Base-by-base conservation (phyloP, 768 basidiomycete genomes). In the Russula dissimulans region DNA sequence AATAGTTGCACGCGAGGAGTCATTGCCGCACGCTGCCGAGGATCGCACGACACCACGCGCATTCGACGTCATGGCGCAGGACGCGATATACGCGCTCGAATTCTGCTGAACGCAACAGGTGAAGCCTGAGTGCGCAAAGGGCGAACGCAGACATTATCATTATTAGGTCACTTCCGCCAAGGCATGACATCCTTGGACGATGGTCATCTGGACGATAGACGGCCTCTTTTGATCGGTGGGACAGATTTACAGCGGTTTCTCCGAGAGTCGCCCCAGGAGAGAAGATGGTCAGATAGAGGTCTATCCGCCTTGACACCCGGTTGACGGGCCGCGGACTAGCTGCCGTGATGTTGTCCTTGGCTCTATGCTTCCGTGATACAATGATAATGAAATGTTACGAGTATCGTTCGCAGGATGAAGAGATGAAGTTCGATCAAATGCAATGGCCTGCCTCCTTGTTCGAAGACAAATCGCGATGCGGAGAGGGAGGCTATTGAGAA, bases 261-360 rank as follows among this genome's bases (percentile, higher is more conserved):
- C 60, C 56, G 61, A 36, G 41, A 17, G 56, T 48, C n/a, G 56
- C 57, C 22, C 22, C 39, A 26, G 47, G 39, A 45, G 31, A 41
- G 56, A 48, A 54, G 56, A 32, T 57, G 11, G 49, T 51, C 60
- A 31, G 55, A 61, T 56, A 43, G 18, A 51, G 60, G 60, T 34
- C 49, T 15, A 50, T 53, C 57, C 50, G 57, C 49, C 59, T 42
- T 45, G 49, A 31, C 55, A 41, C 36, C 26, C 54, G 55, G 55
- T 38, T 46, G 7, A 31, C 49, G 55, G 60, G 36, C 60, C 49
- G 60, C 55, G 54, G 54, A 52, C 38, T 6, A 41, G 17, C 3
- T 51, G 42, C 54, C 54, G 34, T 46, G 57, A 51, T 42, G 52
- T 12, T 26, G 14, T 26, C 51, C 39, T 17, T 38, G 17, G 10